Conservation (phyloP, 176 grass and related monocot species). For the Olyra latifolia region DNA sequence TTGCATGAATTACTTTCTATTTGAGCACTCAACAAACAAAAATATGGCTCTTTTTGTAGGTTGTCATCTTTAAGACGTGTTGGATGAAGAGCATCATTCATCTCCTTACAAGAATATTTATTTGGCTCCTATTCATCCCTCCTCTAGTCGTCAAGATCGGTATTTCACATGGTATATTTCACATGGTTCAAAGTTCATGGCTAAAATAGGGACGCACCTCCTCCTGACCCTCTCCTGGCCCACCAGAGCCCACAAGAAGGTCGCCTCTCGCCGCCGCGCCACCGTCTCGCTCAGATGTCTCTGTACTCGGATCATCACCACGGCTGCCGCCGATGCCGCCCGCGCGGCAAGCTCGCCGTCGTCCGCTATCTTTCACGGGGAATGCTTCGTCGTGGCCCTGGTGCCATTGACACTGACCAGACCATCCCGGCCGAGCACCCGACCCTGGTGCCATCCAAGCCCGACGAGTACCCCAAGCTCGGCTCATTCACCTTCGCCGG, state of each 20-base stretch:
- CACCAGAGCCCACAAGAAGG: neutral
- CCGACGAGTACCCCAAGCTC: conserved; percentile 86
- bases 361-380: conserved; percentile 62
- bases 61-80: no score
- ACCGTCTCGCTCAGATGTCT: conserved; percentile 25
- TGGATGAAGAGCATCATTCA: no score
- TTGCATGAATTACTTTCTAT: no score
- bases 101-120: no score
- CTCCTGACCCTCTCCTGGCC: no score
- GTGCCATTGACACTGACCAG: conserved; percentile 96
- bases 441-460: conserved; percentile 91
- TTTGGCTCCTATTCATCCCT: no score
- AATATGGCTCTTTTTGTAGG: no score
- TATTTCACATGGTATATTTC: no score
- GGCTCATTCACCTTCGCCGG: conserved; percentile 81
- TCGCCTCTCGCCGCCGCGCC: neutral
- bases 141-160: no score
- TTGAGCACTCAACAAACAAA: no score
- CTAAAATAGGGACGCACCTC: no score
- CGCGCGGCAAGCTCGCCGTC: conserved; percentile 32
- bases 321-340: neutral
- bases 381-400: conserved; percentile 81
- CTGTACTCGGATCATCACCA: conserved; percentile 2
- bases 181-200: no score
- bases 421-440: conserved; percentile 95